Percentiles rank a stretch among this genome's conserved stretches.
Evolutionary conservation across 1,284 basidiomycete species (phyloP).

Genomic region (Macrocybe sp.): DNA sequence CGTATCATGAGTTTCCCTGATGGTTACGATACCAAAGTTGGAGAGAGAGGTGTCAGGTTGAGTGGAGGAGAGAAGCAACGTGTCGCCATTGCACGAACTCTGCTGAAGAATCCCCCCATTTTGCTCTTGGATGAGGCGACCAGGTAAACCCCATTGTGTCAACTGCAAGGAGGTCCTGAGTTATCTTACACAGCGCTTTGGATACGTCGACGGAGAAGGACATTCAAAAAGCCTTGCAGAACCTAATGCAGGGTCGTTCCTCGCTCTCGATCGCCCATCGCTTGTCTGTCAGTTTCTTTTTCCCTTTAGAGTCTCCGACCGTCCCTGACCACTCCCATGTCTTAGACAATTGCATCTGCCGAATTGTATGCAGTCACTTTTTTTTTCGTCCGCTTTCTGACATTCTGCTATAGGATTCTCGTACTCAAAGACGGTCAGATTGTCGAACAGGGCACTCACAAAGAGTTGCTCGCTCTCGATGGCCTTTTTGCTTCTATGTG

Average conservation of each 20-base stretch:
- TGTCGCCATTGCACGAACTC: constrained; percentile 82
- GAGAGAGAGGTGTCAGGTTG: constrained; percentile 77
- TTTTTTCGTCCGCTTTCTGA: constrained; percentile 3
- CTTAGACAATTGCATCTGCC: constrained; percentile 69
- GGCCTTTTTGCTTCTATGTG: constrained; percentile 80
- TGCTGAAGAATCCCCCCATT: constrained; percentile 83
- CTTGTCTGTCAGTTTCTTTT: constrained; percentile 56
- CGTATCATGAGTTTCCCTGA: constrained; percentile 77
- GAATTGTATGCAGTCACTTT: constrained; percentile 49
- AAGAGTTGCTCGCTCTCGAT: constrained; percentile 62
- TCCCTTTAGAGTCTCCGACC: constrained; percentile 7
- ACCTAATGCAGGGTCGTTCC: constrained; percentile 65
- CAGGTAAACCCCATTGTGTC: constrained; percentile 33
- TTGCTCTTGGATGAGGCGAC: constrained; percentile 82
- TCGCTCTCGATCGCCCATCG: constrained; percentile 79
- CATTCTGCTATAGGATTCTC: constrained; percentile 55
- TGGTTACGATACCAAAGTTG: constrained; percentile 67
- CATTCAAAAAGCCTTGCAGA: constrained; percentile 79
- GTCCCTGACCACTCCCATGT: constrained; percentile 12
- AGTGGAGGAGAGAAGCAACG: constrained; percentile 82
- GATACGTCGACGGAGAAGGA: constrained; percentile 83
- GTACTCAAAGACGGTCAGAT: constrained; percentile 81
- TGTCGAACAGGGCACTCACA: constrained; percentile 72
- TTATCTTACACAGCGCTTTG: constrained; percentile 47
- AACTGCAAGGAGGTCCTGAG: constrained; percentile 2